Evolutionary conservation across 208 protist genomes (phyloP).

Genomic region (Tritrichomonas foetus): DNA sequence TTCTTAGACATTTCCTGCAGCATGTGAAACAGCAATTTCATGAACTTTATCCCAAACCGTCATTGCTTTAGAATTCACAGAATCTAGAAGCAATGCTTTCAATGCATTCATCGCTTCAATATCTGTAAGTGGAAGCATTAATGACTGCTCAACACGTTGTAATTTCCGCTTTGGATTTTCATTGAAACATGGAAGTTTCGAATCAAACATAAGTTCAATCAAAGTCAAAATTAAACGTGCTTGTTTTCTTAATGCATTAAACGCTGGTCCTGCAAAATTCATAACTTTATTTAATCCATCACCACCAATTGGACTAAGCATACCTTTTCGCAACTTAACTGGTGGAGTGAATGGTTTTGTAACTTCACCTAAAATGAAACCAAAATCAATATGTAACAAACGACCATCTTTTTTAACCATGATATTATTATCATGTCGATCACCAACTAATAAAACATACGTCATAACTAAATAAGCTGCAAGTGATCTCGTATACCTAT

Average conservation of each 20-base stretch:
- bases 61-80: not conserved
- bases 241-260: conserved; percentile 84
- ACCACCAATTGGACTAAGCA: conserved; percentile 55
- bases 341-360: conserved; percentile 83
- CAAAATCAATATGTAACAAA: conserved; percentile 43
- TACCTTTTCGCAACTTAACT: conserved; percentile 77
- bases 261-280: conserved; percentile 59
- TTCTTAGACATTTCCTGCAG: too few relatives aligned
- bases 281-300: conserved; percentile 41
- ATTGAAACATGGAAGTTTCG: not conserved
- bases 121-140: not conserved
- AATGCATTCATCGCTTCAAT: not conserved
- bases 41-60: not conserved
- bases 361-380: conserved; percentile 28
- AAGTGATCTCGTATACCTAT: not conserved
- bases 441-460: conserved; percentile 40
- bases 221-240: conserved; percentile 82
- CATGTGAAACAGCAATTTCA: not conserved
- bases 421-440: conserved; percentile 43
- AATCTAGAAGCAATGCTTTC: not conserved
- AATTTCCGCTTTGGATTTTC: not conserved
- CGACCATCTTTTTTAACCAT: conserved; percentile 40
- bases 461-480: conserved; percentile 29
- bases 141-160: not conserved
- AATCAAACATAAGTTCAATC: conserved; percentile 70